Base-by-base conservation (phyloP, 2,329 filamentous ascomycete genomes). In the Claviceps maximensis region DNA sequence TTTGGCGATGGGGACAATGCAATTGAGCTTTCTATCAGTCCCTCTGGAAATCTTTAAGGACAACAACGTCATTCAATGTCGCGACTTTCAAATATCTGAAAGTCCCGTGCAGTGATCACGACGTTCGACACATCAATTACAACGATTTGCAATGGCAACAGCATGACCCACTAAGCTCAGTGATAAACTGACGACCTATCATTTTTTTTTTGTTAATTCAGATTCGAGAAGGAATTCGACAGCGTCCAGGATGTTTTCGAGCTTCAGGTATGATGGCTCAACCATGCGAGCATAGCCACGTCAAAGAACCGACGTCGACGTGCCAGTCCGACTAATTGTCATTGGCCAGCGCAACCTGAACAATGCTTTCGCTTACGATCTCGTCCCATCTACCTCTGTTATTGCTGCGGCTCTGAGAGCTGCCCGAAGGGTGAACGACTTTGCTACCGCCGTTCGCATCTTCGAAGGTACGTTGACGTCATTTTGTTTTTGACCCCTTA, bases 361-460 rank as follows among this genome's bases (percentile, higher is more conserved):
- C 85, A 98, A 98, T 78, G 91, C 89, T 70, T 98, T 98, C 76
- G 93, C 93, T 69, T 98, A 98, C 84, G 93, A 98, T 84, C 86
- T 98, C 67, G 93, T 98, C 61, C 93, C 94, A 67, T 93, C 91
- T 46, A 84, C 91, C 59, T 83, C 87, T 62, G 93, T 98, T 69
- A 81, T 96, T 71, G 82, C 82, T 65, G 90, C 93, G 65, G 93
- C 93, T 59, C 82, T 98, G 65, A 89, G 86, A 74, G 93, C 93
- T 64, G 93, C 93, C 62, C 82, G 93, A 71, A 82, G 93, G 71
- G 93, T 98, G 69, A 96, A 98, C 74, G 93, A 98, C 79, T 97
- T 85, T 78, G 93, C 93, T 61, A 98, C 93, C 60, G 93, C 93
- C 64, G 93, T 98, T 68, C 88, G 93, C 69, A 85, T 98, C 72